Conservation (phyloP, 176 grass and related monocot species). For the sorghum (Sorghum bicolor) region Sorghum_bicolor_NCBIv3 NC_012879.2:60242501-60243000, state of each 20-base stretch:
- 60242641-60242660: background rate
- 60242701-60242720: background rate
- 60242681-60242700: background rate
- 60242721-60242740: background rate
- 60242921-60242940: background rate
- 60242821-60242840: background rate
- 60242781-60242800: background rate
- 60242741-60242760: background rate
- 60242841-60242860: background rate
- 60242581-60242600: background rate
- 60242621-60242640: background rate
- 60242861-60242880: background rate
- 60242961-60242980: background rate
- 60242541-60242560: background rate
- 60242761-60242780: background rate
- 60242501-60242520: background rate
- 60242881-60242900: background rate
- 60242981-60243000: conserved; percentile 3
- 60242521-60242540: background rate
- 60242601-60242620: background rate
- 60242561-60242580: background rate
- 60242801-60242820: background rate
- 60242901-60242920: background rate
- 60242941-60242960: background rate
- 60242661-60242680: background rate